Evolutionary conservation across 305 asterid species (phyloP).

Genomic region (Nicotiana rustica): DNA sequence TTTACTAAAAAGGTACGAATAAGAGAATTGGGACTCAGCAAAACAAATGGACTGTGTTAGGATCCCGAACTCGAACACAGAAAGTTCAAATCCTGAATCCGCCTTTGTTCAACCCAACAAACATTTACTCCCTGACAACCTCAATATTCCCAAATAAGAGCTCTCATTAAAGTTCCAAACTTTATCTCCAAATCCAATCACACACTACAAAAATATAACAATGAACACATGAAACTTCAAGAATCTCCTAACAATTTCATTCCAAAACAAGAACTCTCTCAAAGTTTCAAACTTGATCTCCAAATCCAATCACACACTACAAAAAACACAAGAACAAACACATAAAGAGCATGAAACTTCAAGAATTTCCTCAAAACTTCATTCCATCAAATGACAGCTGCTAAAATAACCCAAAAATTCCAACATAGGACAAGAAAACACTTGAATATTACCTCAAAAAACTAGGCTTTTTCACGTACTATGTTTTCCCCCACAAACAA

Average conservation of each 20-base stretch:
- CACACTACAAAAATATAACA: conserved; percentile 22
- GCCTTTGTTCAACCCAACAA: conserved; percentile 27
- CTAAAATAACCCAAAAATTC: conserved; percentile 22
- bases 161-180: conserved; percentile 37
- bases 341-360: conserved; percentile 38
- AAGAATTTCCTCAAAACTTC: conserved; percentile 31
- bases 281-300: conserved; percentile 40
- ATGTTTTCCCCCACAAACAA: conserved; percentile 44
- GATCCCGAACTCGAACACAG: background rate
- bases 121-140: conserved; percentile 38
- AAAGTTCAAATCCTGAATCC: background rate
- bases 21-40: background rate
- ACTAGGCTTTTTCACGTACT: conserved; percentile 39
- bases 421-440: too few species aligned
- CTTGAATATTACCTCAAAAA: conserved; percentile 43
- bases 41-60: background rate
- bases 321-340: conserved; percentile 12
- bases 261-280: conserved; percentile 35
- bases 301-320: conserved; percentile 35
- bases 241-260: conserved; percentile 30
- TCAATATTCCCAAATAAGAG: conserved; percentile 32
- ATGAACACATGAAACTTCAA: conserved; percentile 44
- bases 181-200: conserved; percentile 41
- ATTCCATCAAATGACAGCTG: background rate
- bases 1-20: background rate